Base-by-base conservation (phyloP, 192 early-diverging fungal species). In the Paraglomus occultum region DNA sequence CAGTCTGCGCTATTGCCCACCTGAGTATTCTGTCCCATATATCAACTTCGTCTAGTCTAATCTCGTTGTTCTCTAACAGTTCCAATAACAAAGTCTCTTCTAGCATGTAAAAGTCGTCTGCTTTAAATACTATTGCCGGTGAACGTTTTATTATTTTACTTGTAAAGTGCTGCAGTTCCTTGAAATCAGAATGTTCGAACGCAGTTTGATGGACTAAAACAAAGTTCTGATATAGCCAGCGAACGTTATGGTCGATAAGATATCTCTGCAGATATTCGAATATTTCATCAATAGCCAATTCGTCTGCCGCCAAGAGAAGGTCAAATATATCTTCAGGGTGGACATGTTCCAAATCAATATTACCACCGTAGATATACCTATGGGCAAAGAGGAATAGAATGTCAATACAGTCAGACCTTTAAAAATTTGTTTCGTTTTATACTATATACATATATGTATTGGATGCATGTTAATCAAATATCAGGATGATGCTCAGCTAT, bases 221-320 rank as follows among this genome's bases (percentile, higher is more conserved):
- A 6, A 45, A 14, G 39, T 68, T 68, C 38, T 68, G 4, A 6
- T 44, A 7, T 8, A 68, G 5, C 52, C 51, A 68, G 11, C 17
- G 22, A 12, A 1, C 7, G 1, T 22, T 8, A 45, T 54, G 22
- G 17, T 46, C 20, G 42, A 45, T 45, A 9, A 68, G 4, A 55
- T 68, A 42, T 14, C 12, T 44, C 46, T 68, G 66, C 6, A 53
- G 14, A 22, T 55, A 22, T 55, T 55, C 52, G 39, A 23, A 23
- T 46, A 68, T 45, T 55, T 23, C 42, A 43, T 43, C 18, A 20
- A 68, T 12, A 44, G 42, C 10, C 39, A 68, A 55, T 68, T 68
- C 66, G 31, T 68, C 66, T 54, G 66, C 44, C 8, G 66, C 66
- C 3, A 55, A n/a, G 22, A 67, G 55, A 23, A 67, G 23, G 9